Conservation (phyloP, 2,329 filamentous ascomycete genomes). For the Trichoderma hamatum region DNA sequence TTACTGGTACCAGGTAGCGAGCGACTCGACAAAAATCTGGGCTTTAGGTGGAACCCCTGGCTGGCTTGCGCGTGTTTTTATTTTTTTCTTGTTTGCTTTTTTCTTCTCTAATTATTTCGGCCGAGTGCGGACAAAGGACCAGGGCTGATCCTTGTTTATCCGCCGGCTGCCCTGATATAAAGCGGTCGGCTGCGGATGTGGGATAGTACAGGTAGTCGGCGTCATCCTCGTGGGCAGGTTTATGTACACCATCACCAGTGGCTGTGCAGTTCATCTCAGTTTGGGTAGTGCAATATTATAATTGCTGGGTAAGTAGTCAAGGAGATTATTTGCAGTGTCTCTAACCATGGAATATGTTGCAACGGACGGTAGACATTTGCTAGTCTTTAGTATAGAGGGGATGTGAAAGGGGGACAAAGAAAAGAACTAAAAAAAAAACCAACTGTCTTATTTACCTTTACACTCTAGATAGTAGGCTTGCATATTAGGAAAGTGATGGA, state of each 20-base stretch:
- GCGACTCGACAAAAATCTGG: background rate
- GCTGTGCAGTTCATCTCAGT: background rate
- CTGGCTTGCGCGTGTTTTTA: background rate
- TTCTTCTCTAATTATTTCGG: constrained; percentile 3
- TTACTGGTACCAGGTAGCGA: constrained; percentile 17
- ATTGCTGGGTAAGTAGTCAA: background rate
- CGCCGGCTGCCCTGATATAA: background rate
- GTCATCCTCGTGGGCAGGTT: background rate
- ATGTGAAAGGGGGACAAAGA: background rate
- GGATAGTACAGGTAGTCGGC: background rate
- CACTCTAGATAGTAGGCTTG: background rate
- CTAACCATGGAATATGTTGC: background rate
- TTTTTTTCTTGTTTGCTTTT: background rate
- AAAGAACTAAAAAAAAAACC: background rate
- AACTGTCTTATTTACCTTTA: background rate
- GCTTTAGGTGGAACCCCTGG: constrained; percentile 1
- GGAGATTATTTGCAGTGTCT: background rate
- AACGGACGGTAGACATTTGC: background rate
- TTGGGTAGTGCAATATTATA: constrained; percentile 7
- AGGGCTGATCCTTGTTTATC: background rate
- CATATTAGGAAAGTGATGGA: background rate
- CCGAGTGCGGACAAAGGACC: background rate
- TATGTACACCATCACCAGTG: background rate
- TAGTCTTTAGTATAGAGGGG: background rate
- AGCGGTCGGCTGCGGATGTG: background rate